phyloP scores from a whole-genome alignment of 495 filamentous ascomycete species.

The Amorphotheca resinae region DNA sequence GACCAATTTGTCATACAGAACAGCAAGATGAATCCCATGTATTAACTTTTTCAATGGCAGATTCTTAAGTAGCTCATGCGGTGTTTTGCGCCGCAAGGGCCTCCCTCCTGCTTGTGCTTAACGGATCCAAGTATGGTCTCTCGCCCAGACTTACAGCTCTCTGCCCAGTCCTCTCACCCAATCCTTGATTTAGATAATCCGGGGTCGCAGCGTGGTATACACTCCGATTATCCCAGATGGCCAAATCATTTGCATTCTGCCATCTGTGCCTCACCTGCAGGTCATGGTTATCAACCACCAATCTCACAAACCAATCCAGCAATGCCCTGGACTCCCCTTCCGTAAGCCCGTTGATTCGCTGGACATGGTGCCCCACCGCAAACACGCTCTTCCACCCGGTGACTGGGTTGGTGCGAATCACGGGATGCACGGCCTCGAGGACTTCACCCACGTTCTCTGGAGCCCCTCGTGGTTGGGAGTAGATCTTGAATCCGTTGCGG shows the following conservation, averaged over 20 bases:
- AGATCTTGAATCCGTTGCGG: constrained; percentile 43
- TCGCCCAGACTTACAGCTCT: constrained; percentile 56
- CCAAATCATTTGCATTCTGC: constrained; percentile 49
- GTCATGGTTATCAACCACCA: constrained; percentile 69
- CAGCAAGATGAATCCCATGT: no score
- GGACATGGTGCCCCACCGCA: constrained; percentile 49
- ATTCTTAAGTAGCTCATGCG: background rate
- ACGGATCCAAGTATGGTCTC: constrained; percentile 53
- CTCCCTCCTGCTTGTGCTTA: constrained; percentile 46
- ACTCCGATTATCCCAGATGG: constrained; percentile 72
- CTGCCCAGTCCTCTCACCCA: constrained; percentile 48
- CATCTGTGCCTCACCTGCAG: constrained; percentile 59
- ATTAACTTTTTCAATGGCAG: no score
- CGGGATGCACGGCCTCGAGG: constrained; percentile 54
- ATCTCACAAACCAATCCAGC: constrained; percentile 44
- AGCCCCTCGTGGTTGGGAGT: constrained; percentile 42
- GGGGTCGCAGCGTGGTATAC: constrained; percentile 60
- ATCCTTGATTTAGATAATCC: constrained; percentile 33
- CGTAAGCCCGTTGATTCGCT: constrained; percentile 52
- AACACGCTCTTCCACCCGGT: constrained; percentile 73
- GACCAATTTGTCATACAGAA: no score
- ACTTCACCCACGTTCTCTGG: constrained; percentile 56
- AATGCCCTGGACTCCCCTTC: constrained; percentile 47
- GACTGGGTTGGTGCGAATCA: constrained; percentile 68
- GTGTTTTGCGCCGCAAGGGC: constrained; percentile 27